Percentiles rank a stretch among this genome's conserved stretches.
Conservation (phyloP, 306 rosid species). For the Cicer yamashitae region DNA sequence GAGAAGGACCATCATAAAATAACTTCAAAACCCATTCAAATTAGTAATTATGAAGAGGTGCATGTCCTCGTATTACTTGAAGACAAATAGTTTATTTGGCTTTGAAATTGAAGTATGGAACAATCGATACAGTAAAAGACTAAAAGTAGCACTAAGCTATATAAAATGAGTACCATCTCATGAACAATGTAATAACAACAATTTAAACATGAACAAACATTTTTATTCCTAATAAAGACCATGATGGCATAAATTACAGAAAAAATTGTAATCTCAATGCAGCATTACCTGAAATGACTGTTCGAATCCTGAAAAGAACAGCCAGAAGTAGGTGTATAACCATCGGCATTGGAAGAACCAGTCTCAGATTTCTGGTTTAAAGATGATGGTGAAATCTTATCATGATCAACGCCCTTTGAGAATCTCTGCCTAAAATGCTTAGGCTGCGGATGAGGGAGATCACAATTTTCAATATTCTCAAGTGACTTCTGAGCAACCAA, state of each 20-base stretch:
- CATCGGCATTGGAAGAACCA: conserved; percentile 48
- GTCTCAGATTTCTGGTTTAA: conserved; percentile 53
- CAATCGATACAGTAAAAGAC: background rate
- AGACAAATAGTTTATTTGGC: conserved; percentile 11
- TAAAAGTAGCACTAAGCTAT: conserved; percentile 10
- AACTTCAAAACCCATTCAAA: conserved; percentile 14
- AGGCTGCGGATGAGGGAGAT: conserved; percentile 78
- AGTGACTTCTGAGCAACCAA: conserved; percentile 84
- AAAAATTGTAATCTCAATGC: conserved; percentile 14
- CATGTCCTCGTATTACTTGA: conserved; percentile 20
- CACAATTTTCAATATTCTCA: conserved; percentile 79
- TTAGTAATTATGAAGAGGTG: background rate
- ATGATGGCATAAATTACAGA: conserved; percentile 13
- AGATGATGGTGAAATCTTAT: conserved; percentile 49
- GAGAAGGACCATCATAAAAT: conserved; percentile 33
- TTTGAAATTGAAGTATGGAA: background rate
- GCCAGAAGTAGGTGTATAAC: conserved; percentile 50
- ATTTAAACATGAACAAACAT: conserved; percentile 5
- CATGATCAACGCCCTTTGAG: conserved; percentile 48
- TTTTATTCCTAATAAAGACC: conserved; percentile 11
- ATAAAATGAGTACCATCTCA: conserved; percentile 15
- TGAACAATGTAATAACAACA: background rate
- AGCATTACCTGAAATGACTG: conserved; percentile 55
- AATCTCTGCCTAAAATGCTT: conserved; percentile 50
- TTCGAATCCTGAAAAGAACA: conserved; percentile 54